These are phyloP conservation scores for Solanum piurae DNA, from an alignment of 257 asterid genomes.

Conservation along the genomic window DNA sequence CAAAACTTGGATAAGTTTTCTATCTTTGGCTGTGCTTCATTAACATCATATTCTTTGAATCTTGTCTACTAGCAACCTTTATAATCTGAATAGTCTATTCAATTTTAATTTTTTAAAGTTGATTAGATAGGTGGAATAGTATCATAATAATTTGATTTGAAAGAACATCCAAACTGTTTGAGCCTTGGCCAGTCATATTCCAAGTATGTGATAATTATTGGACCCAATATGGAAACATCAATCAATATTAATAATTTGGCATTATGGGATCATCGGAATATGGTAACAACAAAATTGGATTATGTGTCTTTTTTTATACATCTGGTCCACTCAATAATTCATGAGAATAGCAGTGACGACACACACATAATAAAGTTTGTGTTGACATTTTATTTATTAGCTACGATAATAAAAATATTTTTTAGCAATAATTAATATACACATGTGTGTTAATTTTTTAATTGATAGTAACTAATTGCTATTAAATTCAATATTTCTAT, in stretches of 20 bases:
- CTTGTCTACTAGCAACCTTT: not conserved
- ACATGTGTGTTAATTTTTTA: no score
- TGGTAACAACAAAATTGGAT: not conserved
- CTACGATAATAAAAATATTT: not conserved
- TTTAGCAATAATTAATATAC: no score
- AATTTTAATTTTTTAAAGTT: not conserved
- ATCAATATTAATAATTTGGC: not conserved
- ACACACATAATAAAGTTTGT: not conserved
- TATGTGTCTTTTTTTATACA: not conserved
- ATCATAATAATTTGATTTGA: not conserved
- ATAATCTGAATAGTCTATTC: not conserved
- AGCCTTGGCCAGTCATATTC: not conserved
- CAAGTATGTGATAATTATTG: not conserved
- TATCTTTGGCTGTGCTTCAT: not conserved
- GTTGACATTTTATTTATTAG: not conserved
- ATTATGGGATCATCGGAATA: not conserved
- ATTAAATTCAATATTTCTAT: no score
- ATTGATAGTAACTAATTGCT: no score
- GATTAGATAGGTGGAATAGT: not conserved
- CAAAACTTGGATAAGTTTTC: not conserved
- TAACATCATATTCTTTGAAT: not conserved
- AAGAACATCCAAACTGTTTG: not conserved
- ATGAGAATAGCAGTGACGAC: not conserved
- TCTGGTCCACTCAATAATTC: not conserved
- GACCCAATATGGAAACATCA: not conserved